Evolutionary conservation across 1,284 basidiomycete genomes (phyloP), one percentile per base, ranked within the genome.

Genomic region (Inonotus obliquus): DNA sequence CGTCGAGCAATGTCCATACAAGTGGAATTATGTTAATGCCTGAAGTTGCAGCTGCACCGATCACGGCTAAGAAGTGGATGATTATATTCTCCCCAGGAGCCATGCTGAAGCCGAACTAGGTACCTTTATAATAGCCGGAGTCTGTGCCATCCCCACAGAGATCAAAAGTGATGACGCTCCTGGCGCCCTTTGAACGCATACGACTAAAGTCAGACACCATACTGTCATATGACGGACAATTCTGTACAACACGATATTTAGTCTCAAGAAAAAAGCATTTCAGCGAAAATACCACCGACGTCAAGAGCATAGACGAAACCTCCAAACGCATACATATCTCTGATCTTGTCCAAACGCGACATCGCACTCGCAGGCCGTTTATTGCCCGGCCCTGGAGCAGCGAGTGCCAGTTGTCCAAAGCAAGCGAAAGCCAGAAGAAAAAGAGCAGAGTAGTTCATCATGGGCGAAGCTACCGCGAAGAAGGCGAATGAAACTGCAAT

Each of bases 281-380:
- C 5, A n/a, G 7, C 41, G n/a, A n/a, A 44, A n/a, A 2, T 21
- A 7, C 7, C 17, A 44, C 41, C n/a, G 17, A 62, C 61, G 32
- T 62, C 61, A 32, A 62, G 56, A 11, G 61, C 55, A 25, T 62
- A 62, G 17, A 62, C 61, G 29, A 62, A 62, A 37, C 61, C 61
- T 52, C 47, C 56, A 37, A 62, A 62, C 4, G 38, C 61, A 32
- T 62, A 58, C 61, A 62, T 59, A 25, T 25, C 54, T 23, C 51
- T 62, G 41, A 62, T 58, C 13, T 44, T 53, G 35, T 58, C 48
- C 61, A 62, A 29, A 21, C 61, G 51, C 27, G 51, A 52, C 2
- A 17, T 52, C 11, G 29, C 13, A 5, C 14, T 52, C 9, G 17
- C 27, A 37, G 7, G 51, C 14, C 14, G 51, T 7, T 19, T 27